A percentile compares a stretch with the other conserved stretches of the same genome.
These are phyloP conservation scores for Lactuca saligna DNA, from an alignment of 129 eudicot species.

Conservation along the genomic window DNA sequence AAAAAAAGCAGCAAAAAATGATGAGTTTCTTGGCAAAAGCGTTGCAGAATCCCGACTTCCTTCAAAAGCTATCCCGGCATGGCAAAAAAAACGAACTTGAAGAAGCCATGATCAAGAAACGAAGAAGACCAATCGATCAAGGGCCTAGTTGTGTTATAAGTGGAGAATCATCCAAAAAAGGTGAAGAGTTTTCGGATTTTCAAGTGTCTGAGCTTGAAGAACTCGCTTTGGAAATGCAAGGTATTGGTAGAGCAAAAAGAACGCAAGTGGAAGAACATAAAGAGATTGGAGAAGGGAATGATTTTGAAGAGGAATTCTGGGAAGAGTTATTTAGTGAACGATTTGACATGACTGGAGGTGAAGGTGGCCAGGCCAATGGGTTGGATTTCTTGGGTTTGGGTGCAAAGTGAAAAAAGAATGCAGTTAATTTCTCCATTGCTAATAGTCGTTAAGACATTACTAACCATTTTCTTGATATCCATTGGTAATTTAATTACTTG, in stretches of 20 bases:
- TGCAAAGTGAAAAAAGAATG: neutral
- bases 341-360: slow-evolving; percentile 26
- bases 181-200: slow-evolving; percentile 16
- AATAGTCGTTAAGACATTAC: too few relatives aligned
- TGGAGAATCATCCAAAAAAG: neutral
- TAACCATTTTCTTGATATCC: too few relatives aligned
- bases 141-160: slow-evolving; percentile 35
- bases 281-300: slow-evolving; percentile 46
- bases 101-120: slow-evolving; percentile 53
- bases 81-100: slow-evolving; percentile 64
- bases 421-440: neutral
- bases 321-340: slow-evolving; percentile 66
- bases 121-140: slow-evolving; percentile 47
- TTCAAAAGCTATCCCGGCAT: slow-evolving; percentile 57
- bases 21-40: slow-evolving; percentile 94
- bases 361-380: slow-evolving; percentile 4
- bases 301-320: slow-evolving; percentile 88
- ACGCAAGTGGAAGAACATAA: slow-evolving; percentile 6
- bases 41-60: slow-evolving; percentile 75
- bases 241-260: slow-evolving; percentile 48
- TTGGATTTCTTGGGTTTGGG: slow-evolving; percentile 4
- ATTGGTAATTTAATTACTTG: neutral
- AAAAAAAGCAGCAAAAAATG: slow-evolving; percentile 86
- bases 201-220: slow-evolving; percentile 76
- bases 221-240: slow-evolving; percentile 96